Percentiles rank a stretch among this genome's conserved stretches.
Conservation (phyloP, 768 basidiomycete species). For the Boletus eberwhitei region DNA sequence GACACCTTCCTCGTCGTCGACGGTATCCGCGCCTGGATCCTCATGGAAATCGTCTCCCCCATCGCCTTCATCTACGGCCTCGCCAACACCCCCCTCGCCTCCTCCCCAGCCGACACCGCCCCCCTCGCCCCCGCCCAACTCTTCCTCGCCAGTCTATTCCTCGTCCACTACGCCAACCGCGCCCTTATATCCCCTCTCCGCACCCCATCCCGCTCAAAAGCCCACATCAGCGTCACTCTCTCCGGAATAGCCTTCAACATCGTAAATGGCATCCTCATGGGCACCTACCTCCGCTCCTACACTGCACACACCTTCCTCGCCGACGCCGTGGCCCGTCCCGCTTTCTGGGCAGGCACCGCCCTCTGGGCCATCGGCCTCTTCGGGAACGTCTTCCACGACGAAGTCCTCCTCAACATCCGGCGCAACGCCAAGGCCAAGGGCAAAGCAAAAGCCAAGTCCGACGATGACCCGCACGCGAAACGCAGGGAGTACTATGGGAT, state of each 20-base stretch:
- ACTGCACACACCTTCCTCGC: constrained; percentile 43
- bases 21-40: constrained; percentile 66
- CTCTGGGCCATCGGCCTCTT: constrained; percentile 71
- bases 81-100: constrained; percentile 46
- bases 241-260: constrained; percentile 62
- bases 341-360: constrained; percentile 60
- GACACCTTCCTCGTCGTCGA: constrained; percentile 53
- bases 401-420: constrained; percentile 80
- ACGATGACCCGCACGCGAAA: constrained; percentile 23
- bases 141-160: constrained; percentile 55
- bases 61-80: constrained; percentile 49
- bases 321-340: constrained; percentile 30
- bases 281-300: constrained; percentile 64
- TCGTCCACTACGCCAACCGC: constrained; percentile 82
- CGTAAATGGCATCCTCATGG: constrained; percentile 68
- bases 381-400: constrained; percentile 88
- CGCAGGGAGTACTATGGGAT: constrained; percentile 65
- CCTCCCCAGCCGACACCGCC: constrained; percentile 26
- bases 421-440: constrained; percentile 50
- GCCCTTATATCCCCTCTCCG: constrained; percentile 76
- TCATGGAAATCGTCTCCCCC: constrained; percentile 73
- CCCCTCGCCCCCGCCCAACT: constrained; percentile 40
- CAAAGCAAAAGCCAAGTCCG: constrained; percentile 26
- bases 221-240: constrained; percentile 64
- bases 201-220: constrained; percentile 73